These are phyloP conservation scores for Yamadazyma epiphylla DNA, from an alignment of 1,139 yeast genomes.

Conservation along the genomic window DNA sequence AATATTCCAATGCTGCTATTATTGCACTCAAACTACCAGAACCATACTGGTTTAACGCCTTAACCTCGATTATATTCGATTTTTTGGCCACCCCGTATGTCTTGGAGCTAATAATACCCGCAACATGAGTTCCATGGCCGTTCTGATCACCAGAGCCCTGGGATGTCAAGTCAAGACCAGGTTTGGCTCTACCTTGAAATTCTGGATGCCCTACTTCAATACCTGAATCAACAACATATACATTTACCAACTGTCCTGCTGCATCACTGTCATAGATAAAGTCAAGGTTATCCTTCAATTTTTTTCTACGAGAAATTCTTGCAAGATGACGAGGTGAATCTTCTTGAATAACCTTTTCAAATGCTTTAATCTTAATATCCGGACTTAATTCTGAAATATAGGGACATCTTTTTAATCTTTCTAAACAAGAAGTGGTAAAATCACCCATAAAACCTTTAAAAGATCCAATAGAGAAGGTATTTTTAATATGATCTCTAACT, in stretches of 20 bases:
- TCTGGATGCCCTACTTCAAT: slow-evolving; percentile 56
- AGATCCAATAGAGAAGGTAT: slow-evolving; percentile 53
- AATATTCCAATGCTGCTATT: slow-evolving; percentile 67
- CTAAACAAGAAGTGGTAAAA: slow-evolving; percentile 46
- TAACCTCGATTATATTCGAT: slow-evolving; percentile 61
- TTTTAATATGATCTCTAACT: slow-evolving; percentile 41
- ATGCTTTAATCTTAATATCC: slow-evolving; percentile 51
- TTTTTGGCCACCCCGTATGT: slow-evolving; percentile 80
- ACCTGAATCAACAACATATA: slow-evolving; percentile 83
- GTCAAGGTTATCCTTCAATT: slow-evolving; percentile 19
- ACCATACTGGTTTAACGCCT: slow-evolving; percentile 61
- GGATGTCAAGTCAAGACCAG: slow-evolving; percentile 59
- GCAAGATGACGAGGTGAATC: slow-evolving; percentile 71
- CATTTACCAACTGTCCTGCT: slow-evolving; percentile 49
- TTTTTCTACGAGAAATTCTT: slow-evolving; percentile 51
- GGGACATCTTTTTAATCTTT: slow-evolving; percentile 45
- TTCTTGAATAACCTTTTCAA: slow-evolving; percentile 26
- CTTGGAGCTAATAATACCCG: slow-evolving; percentile 79
- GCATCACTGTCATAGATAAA: slow-evolving; percentile 25
- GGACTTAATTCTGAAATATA: slow-evolving; percentile 57
- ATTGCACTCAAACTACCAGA: slow-evolving; percentile 67
- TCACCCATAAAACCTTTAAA: slow-evolving; percentile 64
- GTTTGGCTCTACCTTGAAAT: slow-evolving; percentile 57
- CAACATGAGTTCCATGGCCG: slow-evolving; percentile 88
- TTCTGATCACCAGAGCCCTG: slow-evolving; percentile 62